Evolutionary conservation across 2,329 filamentous ascomycete species (phyloP), one percentile per base, ranked within the genome.

Genomic region (Fusarium compactum): DNA sequence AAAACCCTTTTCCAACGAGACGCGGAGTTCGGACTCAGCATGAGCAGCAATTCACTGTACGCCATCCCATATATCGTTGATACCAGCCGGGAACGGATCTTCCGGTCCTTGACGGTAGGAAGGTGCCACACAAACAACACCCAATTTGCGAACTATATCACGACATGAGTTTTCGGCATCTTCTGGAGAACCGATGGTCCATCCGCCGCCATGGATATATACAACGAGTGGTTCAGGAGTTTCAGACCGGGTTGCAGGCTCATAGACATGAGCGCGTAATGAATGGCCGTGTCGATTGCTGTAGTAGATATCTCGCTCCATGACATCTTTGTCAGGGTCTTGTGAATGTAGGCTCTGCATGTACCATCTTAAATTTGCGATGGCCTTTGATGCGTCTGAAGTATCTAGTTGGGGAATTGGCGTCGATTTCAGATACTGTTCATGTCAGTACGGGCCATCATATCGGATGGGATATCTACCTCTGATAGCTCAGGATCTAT

Each of bases 101-200:
- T 61, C 44, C 0, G 58, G 43, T 0, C 54, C 54, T 22, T 29
- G 34, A 0, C 43, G 44, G 5, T 59, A 59, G 1, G 44, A 61
- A 18, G 54, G 44, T 2, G 54, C 58, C 14, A 61, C 2, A n/a
- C 54, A 61, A 18, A 44, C 15, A 5, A 29, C 34, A 0, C 54
- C 27, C 1, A 61, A 8, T 5, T 29, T 61, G 1, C 50, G 25
- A 1, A 48, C 53, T 3, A 61, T 46, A 6, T 47, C 24, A 4
- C 58, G 52, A 16, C 58, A 60, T 2, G 52, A 60, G 1, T 41
- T 25, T 6, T 58, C 10, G 0, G 30, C 18, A 20, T 60, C 58
- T 41, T 60, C 58, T 2, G 52, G 41, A 4, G 58, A 60, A 0
- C 58, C 52, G 3, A 58, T 60, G 5, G 58, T 60, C 58, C 52